Conservation (phyloP, 371 early-diverging fungal genomes). For the Apophysomyces elegans region DNA sequence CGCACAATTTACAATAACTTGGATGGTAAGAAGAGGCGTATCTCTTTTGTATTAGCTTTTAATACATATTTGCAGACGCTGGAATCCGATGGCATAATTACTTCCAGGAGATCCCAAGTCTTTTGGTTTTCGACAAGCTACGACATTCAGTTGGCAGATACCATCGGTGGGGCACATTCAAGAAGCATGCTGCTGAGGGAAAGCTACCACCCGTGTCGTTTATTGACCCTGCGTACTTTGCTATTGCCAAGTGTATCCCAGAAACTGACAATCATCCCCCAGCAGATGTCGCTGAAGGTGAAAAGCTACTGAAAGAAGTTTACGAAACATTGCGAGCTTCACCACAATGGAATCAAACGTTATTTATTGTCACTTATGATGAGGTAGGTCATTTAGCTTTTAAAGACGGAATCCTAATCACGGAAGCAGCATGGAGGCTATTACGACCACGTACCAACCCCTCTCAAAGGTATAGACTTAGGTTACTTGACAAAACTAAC, state of each 20-base stretch:
- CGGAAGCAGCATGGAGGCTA: conserved; percentile 23
- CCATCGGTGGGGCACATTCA: conserved; percentile 27
- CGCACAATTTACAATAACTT: conserved; percentile 36
- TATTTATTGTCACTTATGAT: conserved; percentile 39
- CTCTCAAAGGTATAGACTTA: conserved; percentile 17
- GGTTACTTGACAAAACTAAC: background rate
- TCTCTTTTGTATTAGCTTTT: background rate
- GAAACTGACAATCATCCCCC: conserved; percentile 36
- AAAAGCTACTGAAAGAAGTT: conserved; percentile 31
- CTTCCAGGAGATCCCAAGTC: conserved; percentile 26
- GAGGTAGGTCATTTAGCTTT: conserved; percentile 15
- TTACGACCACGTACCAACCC: conserved; percentile 34
- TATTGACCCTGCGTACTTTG: conserved; percentile 36
- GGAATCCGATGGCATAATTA: conserved; percentile 27
- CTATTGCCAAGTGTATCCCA: conserved; percentile 27
- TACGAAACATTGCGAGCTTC: conserved; percentile 38
- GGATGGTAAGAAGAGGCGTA: conserved; percentile 16
- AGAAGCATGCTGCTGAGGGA: conserved; percentile 26
- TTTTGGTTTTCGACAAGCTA: conserved; percentile 26
- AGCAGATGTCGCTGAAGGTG: conserved; percentile 28
- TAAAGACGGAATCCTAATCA: background rate
- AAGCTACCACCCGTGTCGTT: conserved; percentile 29
- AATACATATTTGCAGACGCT: conserved; percentile 4
- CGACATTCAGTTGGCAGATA: conserved; percentile 21
- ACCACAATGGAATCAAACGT: conserved; percentile 39